Evolutionary conservation across 169 alveolate genomes (phyloP).

Genomic region (Cryptosporidium viatorum): DNA sequence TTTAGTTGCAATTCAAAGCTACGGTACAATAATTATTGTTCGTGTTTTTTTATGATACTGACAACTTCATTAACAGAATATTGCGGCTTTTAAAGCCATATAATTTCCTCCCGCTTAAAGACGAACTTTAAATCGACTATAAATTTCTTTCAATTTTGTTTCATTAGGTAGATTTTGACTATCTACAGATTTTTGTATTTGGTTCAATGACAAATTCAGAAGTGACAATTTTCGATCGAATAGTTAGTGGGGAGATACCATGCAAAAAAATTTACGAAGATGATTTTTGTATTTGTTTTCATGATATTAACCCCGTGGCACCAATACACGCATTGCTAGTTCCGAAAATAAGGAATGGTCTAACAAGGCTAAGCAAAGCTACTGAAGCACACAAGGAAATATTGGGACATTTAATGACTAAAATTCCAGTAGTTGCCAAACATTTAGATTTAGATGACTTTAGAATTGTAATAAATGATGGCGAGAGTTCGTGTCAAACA

Average conservation of each 20-base stretch:
- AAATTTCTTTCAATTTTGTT: not conserved
- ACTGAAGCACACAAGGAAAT: conserved; percentile 85
- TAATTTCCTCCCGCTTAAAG: not conserved
- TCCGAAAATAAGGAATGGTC: conserved; percentile 90
- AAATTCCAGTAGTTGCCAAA: conserved; percentile 87
- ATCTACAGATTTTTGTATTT: not conserved
- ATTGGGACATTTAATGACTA: conserved; percentile 91
- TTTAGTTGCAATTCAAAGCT: too few species aligned
- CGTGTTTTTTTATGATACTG: too few species aligned
- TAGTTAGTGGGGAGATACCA: conserved; percentile 82
- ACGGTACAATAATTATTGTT: not conserved
- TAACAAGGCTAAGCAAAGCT: conserved; percentile 89
- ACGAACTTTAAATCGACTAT: not conserved
- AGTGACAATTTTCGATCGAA: conserved; percentile 84
- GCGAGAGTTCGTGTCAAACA: conserved; percentile 90
- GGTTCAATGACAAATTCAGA: conserved; percentile 47
- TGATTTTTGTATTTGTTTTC: conserved; percentile 89
- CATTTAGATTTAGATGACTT: conserved; percentile 88
- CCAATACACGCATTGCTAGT: conserved; percentile 91
- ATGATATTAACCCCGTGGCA: conserved; percentile 92
- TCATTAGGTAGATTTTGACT: not conserved
- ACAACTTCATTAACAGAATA: not conserved
- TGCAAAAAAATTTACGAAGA: conserved; percentile 84
- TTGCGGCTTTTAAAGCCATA: not conserved
- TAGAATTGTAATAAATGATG: conserved; percentile 92